Conservation (phyloP, 1,284 basidiomycete species). For the Moesziomyces sp. region DNA sequence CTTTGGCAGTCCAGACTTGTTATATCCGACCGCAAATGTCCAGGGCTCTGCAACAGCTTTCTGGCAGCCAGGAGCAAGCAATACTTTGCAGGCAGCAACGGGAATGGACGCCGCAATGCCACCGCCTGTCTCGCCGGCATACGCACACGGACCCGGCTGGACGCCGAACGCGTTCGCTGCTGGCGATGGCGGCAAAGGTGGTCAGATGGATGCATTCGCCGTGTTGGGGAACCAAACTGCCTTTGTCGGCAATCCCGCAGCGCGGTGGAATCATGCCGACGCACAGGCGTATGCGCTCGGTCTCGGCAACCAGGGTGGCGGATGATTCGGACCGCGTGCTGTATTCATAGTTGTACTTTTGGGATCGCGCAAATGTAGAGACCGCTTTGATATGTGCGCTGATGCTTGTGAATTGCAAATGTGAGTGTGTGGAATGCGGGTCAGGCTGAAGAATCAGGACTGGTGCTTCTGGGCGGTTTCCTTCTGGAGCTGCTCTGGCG, state of each 20-base stretch:
- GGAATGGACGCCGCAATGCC: neutral
- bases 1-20: neutral
- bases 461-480: constrained; percentile 38
- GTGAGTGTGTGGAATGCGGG: no score
- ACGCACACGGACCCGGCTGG: neutral
- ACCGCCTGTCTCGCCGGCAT: neutral
- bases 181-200: neutral
- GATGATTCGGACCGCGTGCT: no score
- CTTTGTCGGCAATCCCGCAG: neutral
- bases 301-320: neutral
- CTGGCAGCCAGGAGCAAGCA: neutral
- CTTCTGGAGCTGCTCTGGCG: constrained; percentile 49
- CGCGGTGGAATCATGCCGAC: neutral
- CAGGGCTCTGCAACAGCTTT: neutral
- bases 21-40: neutral
- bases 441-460: neutral
- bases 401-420: neutral
- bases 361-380: no score
- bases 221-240: neutral
- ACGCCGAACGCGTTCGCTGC: neutral
- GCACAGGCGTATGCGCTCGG: neutral
- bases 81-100: no score
- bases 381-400: no score
- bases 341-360: no score
- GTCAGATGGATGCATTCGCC: neutral